These are phyloP conservation scores for Penicillium italicum DNA, from an alignment of 2,329 filamentous ascomycete species.

Conservation along the genomic window DNA sequence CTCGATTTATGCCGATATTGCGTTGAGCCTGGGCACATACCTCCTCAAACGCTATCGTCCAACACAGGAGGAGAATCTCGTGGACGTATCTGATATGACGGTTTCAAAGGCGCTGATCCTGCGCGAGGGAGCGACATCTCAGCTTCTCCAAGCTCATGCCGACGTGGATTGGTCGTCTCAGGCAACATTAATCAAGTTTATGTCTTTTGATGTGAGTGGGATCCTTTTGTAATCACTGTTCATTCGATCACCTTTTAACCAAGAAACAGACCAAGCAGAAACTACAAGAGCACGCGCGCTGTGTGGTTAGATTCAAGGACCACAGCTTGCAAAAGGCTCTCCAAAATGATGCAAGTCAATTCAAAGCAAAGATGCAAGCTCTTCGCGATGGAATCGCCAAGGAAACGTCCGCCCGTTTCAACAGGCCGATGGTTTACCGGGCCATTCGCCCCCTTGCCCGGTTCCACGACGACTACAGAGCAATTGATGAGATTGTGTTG, in stretches of 20 bases:
- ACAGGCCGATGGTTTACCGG: constrained; percentile 4
- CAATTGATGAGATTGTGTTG: constrained; percentile 3
- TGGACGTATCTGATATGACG: constrained; percentile 24
- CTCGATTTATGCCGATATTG: constrained; percentile 27
- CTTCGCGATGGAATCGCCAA: not conserved
- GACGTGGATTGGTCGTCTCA: constrained; percentile 12
- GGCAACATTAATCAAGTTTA: not conserved
- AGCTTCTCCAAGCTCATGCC: constrained; percentile 14
- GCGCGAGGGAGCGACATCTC: constrained; percentile 4
- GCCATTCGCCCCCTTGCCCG: constrained; percentile 1
- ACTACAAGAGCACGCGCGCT: not conserved
- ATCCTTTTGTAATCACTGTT: no score
- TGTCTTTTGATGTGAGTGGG: not conserved
- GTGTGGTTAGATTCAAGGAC: not conserved
- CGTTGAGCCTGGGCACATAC: constrained; percentile 17
- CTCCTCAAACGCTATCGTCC: constrained; percentile 11
- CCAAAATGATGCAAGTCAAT: not conserved
- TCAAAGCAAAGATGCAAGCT: constrained; percentile 1
- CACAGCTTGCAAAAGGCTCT: not conserved
- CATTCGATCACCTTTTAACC: no score
- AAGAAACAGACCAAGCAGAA: not conserved
- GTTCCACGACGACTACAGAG: constrained; percentile 8
- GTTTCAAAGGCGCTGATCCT: constrained; percentile 23
- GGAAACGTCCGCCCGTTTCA: not conserved
- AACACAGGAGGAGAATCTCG: constrained; percentile 4